A percentile compares a stretch with the other conserved stretches of the same genome.
These are phyloP conservation scores for Tylopilus intermedius DNA, from an alignment of 768 basidiomycete species.

Conservation along the genomic window DNA sequence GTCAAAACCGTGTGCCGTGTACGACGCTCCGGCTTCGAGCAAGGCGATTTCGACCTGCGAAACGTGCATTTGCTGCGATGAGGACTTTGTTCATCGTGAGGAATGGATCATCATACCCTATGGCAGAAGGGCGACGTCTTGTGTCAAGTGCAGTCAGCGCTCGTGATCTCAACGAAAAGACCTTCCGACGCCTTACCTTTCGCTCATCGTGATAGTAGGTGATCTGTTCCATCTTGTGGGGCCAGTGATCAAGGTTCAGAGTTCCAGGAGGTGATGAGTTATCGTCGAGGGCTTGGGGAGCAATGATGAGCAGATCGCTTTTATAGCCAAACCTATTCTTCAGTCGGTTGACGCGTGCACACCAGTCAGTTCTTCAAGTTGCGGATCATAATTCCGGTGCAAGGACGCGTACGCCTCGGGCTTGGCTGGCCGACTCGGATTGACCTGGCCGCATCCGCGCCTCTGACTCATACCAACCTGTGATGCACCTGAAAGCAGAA, in stretches of 20 bases:
- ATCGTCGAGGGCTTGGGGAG: not conserved
- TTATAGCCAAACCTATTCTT: not conserved
- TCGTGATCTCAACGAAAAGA: not conserved
- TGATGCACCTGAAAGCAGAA: not conserved
- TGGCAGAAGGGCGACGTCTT: conserved; percentile 56
- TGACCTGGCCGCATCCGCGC: not conserved
- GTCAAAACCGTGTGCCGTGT: conserved; percentile 51
- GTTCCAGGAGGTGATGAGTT: not conserved
- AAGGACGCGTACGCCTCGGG: not conserved
- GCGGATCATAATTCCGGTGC: not conserved
- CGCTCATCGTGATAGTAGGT: conserved; percentile 35
- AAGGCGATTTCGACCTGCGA: conserved; percentile 54
- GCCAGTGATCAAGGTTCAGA: not conserved
- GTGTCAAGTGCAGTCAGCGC: not conserved
- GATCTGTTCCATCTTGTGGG: conserved; percentile 26
- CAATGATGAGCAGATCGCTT: not conserved
- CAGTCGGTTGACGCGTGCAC: not conserved
- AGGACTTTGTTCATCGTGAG: not conserved
- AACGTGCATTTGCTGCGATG: not conserved
- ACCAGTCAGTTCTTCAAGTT: not conserved
- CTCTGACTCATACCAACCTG: not conserved
- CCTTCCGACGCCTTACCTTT: conserved; percentile 30
- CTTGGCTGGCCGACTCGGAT: not conserved
- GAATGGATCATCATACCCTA: conserved; percentile 33
- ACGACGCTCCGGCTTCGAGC: conserved; percentile 46